Conservation (phyloP, 2,329 filamentous ascomycete genomes). For the Gremmenia infestans region DNA sequence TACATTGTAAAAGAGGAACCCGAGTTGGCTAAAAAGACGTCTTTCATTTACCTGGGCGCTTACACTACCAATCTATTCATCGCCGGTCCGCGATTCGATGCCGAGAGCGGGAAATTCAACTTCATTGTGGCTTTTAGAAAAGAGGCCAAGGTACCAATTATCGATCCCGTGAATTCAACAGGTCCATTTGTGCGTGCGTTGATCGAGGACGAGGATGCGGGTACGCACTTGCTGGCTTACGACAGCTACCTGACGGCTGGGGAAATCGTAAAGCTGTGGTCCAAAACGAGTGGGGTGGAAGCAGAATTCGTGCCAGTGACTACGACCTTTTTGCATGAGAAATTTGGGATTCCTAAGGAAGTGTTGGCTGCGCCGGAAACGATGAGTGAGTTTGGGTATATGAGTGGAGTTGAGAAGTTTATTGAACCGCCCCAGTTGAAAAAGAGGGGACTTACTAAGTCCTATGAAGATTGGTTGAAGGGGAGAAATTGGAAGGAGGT, state of each 20-base stretch:
- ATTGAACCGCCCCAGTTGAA: conserved; percentile 38
- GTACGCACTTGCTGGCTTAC: conserved; percentile 42
- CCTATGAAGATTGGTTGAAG: conserved; percentile 30
- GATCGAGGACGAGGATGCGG: conserved; percentile 35
- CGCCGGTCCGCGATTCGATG: conserved; percentile 16
- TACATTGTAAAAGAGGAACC: conserved; percentile 27
- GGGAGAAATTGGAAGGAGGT: conserved; percentile 10
- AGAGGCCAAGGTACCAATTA: conserved; percentile 34
- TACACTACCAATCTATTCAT: conserved; percentile 19
- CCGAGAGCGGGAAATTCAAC: conserved; percentile 28
- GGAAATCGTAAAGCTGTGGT: conserved; percentile 35
- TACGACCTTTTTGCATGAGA: conserved; percentile 32
- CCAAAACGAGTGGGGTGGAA: conserved; percentile 34
- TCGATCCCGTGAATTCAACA: conserved; percentile 35
- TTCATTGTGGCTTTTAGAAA: conserved; percentile 29
- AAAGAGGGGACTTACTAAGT: conserved; percentile 27
- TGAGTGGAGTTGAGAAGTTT: conserved; percentile 33
- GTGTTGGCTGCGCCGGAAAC: conserved; percentile 34
- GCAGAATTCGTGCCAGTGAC: conserved; percentile 30
- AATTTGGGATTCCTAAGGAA: conserved; percentile 34
- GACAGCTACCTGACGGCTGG: conserved; percentile 35
- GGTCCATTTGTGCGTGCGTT: conserved; percentile 42
- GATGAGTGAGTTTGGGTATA: conserved; percentile 38
- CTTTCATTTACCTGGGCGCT: conserved; percentile 19
- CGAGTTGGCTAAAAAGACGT: conserved; percentile 33